Conservation (phyloP, 495 filamentous ascomycete genomes). For the Talaromyces ruber region DNA sequence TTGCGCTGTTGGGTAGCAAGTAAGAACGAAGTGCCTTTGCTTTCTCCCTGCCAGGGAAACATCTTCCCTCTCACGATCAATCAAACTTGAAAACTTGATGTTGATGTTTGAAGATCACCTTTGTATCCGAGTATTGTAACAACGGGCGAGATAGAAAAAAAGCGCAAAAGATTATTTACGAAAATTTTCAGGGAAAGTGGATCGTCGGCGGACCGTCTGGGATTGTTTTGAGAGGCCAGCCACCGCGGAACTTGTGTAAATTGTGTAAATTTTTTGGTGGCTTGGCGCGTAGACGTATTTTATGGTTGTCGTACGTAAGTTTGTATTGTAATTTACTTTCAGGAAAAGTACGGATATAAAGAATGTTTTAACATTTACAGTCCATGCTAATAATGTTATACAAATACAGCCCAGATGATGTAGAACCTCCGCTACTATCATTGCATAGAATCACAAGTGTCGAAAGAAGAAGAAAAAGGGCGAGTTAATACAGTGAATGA, state of each 20-base stretch:
- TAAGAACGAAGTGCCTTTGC: not conserved
- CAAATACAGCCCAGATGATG: not conserved
- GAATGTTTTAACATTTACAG: not conserved
- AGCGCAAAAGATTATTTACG: not conserved
- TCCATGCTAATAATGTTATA: slow-evolving; percentile 1
- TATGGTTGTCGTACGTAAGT: not conserved
- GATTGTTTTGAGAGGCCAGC: not conserved
- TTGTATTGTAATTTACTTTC: not conserved
- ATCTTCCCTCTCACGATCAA: not conserved
- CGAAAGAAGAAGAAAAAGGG: slow-evolving; percentile 14
- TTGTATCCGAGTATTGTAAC: not conserved
- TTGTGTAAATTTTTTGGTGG: not conserved
- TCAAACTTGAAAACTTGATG: not conserved
- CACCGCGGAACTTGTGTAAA: not conserved
- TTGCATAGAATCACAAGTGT: slow-evolving; percentile 3
- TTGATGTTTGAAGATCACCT: not conserved
- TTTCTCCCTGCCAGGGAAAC: slow-evolving; percentile 7
- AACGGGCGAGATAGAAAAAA: not conserved
- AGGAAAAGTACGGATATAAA: not conserved
- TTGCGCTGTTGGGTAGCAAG: slow-evolving; percentile 3
- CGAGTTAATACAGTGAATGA: slow-evolving; percentile 33
- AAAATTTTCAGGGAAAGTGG: not conserved
- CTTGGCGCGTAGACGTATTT: not conserved
- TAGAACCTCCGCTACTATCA: not conserved
- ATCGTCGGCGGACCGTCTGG: not conserved